Base-by-base conservation (phyloP, 352 stramenopile genomes). In the Globisporangium sylvaticum region DNA sequence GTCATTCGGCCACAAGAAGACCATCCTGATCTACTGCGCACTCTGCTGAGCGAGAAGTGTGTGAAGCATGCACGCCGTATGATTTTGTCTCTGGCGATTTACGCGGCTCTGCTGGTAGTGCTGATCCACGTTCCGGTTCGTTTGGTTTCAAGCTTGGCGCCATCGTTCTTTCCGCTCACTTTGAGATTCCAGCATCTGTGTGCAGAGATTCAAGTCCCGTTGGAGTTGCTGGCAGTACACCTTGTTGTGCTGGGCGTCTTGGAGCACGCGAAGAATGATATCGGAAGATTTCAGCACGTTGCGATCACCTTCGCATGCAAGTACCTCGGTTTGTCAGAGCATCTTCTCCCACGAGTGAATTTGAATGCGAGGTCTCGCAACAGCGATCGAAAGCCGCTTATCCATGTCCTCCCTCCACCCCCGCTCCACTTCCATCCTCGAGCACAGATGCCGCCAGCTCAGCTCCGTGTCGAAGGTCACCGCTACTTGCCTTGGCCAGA, bases 141-240 rank as follows among this genome's bases (percentile, higher is more conserved):
- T 4, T 60, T 91, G 15, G 86, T 84, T 10, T 72, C 77, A 20
- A 32, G 76, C 12, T 50, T 96, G 1, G 72, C 73, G 3, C 74
- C 77, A 27, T 80, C 78, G 50, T 79, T 89, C 25, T 85, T 98
- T 39, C 89, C 87, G 3, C 57, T 95, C 46, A 76, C 70, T 4
- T 78, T 98, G 53, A 88, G 87, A 4, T 97, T 98, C 78, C 96
- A 94, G 73, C 92, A 98, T 74, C 78, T 97, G 37, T 95, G 90
- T 64, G 81, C 94, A 7, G 91, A 98, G 68, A 83, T 99, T 56
- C 96, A 99, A 88, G 90, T 98, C 34, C 96, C 96, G 12, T 52
- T 98, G n/a, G 97, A 99, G 73, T 78, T 99, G 8, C 77, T 98
- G 9, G 78, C 97, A 22, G 96, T 98, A 42, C 96, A 99, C 76